Evolutionary conservation across 345 rosid species (phyloP), one percentile per base, ranked within the genome.

Genomic region (Populus tremula): DNA sequence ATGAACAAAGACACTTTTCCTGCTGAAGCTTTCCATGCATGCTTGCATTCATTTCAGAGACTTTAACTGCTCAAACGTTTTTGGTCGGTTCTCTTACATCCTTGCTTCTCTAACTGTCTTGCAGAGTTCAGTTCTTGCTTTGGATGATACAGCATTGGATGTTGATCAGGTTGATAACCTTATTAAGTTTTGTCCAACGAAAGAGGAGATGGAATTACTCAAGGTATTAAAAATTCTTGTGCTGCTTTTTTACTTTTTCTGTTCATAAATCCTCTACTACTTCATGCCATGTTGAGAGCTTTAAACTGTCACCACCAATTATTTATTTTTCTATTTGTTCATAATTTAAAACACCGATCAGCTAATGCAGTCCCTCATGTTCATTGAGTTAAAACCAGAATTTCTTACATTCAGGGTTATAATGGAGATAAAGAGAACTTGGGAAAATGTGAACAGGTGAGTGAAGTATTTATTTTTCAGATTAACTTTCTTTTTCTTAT

Each of bases 391-490:
- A 6, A 8, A 67, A 38, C 36, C 53, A 69, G 17, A 69, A 12
- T 41, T 39, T 69, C 61, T 13, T 47, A 11, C 75, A 59, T 69
- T 64, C 89, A 91, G 97, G 88, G 86, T 62, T 90, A 87, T 79
- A 87, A 79, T 36, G 93, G 95, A 74, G 75, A 90, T 78, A 86
- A 74, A 82, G 93, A 87, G 71, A 89, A 84, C 75, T 84, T 93
- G 88, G 97, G 97, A 73, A 90, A 87, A 79, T 93, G 97, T 83
- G 96, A 93, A 78, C 91, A 91, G 88, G 97, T 90, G 36, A 39
- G 88, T 85, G 61, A 11, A 33, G 38, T 77, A 56, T 53, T 70
- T n/a, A 14, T 62, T 66, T 76, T 61, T 66, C 12, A 8, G 12
- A 35, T 29, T 27, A 31, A 65, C 69, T 65, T 65, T 31, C 39